Evolutionary conservation across 169 alveolate species (phyloP), one percentile per base, ranked within the genome.

Genomic region (Cryptosporidium parvum): DNA sequence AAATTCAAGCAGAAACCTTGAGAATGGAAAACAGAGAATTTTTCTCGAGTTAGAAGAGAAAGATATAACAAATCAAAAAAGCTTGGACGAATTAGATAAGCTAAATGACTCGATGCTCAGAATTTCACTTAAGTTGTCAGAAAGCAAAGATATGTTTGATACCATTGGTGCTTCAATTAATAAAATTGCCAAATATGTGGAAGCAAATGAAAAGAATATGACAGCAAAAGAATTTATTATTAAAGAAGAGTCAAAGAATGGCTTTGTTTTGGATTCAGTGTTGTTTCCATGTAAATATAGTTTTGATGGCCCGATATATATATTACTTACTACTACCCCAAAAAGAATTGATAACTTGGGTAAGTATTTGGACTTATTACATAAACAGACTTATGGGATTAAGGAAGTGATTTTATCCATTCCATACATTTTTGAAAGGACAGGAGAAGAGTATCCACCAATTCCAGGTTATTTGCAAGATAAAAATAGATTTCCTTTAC

Each of bases 401-500:
- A 45, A 69, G 21, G 92, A 51, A 53, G 37, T 85, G 3, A 71
- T 85, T 31, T 51, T 85, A n/a, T 69, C 92, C 18, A 26, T 85
- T 12, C 92, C 92, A 48, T 85, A 69, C 45, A 26, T 35, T 62
- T 70, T 69, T 52, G 80, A 69, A 37, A 59, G 92, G 31, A 85
- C 92, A 23, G 92, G 92, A 45, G 48, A 85, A 35, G 86, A 71
- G 29, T 85, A 85, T 42, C 92, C 92, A 6, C 92, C 92, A 45
- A 48, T 69, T 45, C 92, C 92, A 9, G 48, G 31, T 21, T 85
- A 53, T 52, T 67, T 85, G 44, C 59, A 31, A 21, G 92, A 85
- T 44, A 65, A 37, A 48, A 31, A 9, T 12, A 65, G 61, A 35
- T 80, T 80, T 31, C 89, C 89, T 4, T 39, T 80, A 12, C 26